These are phyloP conservation scores for Euphorbia peplus DNA, from an alignment of 345 rosid species.

Conservation along the genomic window DNA sequence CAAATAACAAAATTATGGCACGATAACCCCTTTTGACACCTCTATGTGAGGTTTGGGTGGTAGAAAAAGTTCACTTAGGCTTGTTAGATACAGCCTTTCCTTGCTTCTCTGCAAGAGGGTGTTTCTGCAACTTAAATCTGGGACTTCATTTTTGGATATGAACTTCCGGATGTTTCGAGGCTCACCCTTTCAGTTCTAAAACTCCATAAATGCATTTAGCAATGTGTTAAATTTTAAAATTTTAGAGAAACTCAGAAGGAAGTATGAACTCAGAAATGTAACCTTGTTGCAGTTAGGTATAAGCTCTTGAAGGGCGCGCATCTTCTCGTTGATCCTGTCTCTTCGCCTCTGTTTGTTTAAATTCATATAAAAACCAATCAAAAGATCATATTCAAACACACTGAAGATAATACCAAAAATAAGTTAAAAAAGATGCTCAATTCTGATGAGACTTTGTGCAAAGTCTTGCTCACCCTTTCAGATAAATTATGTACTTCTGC, in stretches of 20 bases:
- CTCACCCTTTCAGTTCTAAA: not conserved
- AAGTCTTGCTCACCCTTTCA: constrained; percentile 73
- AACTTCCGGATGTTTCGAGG: too few relatives aligned
- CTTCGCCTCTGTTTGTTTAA: constrained; percentile 65
- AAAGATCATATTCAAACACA: constrained; percentile 19
- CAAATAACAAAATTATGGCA: too few relatives aligned
- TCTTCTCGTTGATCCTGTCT: constrained; percentile 90
- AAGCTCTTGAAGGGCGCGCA: constrained; percentile 92
- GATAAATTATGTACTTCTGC: constrained; percentile 95
- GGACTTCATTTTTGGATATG: too few relatives aligned
- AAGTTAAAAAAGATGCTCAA: constrained; percentile 6
- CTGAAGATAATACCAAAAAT: constrained; percentile 2
- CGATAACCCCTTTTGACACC: too few relatives aligned
- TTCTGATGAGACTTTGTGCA: not conserved
- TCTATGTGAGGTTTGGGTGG: too few relatives aligned
- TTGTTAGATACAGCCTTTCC: too few relatives aligned
- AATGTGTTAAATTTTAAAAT: not conserved
- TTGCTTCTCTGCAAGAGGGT: too few relatives aligned
- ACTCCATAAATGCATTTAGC: not conserved
- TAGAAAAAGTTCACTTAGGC: too few relatives aligned
- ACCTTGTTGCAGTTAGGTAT: constrained; percentile 95
- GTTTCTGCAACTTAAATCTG: too few relatives aligned
- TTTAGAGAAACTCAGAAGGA: not conserved
- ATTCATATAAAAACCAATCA: constrained; percentile 13
- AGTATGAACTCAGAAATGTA: not conserved